phyloP scores from a whole-genome alignment of 2,329 filamentous ascomycete species.

The Alternaria brassicae region DNA sequence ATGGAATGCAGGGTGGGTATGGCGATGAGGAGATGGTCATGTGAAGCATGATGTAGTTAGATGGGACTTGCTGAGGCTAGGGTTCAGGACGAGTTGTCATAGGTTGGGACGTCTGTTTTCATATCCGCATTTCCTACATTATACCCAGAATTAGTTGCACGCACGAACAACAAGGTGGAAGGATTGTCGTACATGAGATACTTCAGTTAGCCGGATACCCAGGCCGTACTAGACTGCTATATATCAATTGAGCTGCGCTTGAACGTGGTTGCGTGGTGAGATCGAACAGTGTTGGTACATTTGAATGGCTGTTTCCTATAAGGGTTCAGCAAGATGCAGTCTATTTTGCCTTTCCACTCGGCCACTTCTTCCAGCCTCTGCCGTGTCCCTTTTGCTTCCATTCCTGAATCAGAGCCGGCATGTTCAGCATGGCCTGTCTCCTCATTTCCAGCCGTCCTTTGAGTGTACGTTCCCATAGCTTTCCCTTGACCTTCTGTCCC shows the following conservation, averaged over 20 bases:
- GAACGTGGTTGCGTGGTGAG: background rate
- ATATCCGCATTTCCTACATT: background rate
- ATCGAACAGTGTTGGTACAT: conserved; percentile 3
- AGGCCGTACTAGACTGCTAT: background rate
- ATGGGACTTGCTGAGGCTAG: background rate
- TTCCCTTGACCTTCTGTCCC: conserved; percentile 93
- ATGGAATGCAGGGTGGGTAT: conserved; percentile 52
- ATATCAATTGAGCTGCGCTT: background rate
- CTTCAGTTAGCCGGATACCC: conserved; percentile 10
- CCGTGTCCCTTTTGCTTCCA: conserved; percentile 86
- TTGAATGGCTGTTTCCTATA: background rate
- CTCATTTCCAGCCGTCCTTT: conserved; percentile 84
- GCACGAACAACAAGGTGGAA: background rate
- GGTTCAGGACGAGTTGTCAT: background rate
- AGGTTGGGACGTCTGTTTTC: background rate
- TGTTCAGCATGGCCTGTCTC: conserved; percentile 90
- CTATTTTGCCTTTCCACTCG: conserved; percentile 53
- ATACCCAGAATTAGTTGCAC: conserved; percentile 10
- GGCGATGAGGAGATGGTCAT: conserved; percentile 52
- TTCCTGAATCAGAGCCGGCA: conserved; percentile 88
- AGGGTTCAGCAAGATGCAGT: background rate
- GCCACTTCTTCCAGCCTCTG: conserved; percentile 77
- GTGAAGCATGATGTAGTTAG: conserved; percentile 27
- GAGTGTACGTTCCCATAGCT: conserved; percentile 87
- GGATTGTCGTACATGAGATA: conserved; percentile 3